phyloP scores from a whole-genome alignment of 192 early-diverging fungal genomes.

The Coemansia sp. region DNA sequence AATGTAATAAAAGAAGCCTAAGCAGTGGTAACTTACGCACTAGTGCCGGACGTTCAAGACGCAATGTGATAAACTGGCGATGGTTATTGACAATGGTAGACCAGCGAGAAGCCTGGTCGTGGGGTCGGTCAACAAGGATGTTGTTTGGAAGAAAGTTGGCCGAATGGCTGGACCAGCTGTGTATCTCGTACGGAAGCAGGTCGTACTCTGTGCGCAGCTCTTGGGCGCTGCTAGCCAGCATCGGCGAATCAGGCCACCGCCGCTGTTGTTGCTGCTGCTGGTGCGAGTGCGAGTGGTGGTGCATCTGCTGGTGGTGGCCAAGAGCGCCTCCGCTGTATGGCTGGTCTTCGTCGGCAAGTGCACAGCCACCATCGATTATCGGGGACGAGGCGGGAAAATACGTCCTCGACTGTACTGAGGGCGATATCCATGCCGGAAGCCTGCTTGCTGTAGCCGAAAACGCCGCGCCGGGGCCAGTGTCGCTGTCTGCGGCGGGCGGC shows the following conservation, averaged over 20 bases:
- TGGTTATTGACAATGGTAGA: conserved; percentile 83
- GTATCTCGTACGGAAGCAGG: conserved; percentile 60
- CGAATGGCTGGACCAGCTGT: conserved; percentile 78
- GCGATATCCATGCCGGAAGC: conserved; percentile 29
- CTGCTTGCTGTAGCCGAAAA: conserved; percentile 2
- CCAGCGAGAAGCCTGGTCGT: conserved; percentile 91
- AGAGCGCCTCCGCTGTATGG: neutral
- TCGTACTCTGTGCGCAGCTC: conserved; percentile 48
- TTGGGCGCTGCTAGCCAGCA: conserved; percentile 7
- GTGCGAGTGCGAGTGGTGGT: no score
- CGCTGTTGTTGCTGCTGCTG: neutral
- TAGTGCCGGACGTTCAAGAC: conserved; percentile 79
- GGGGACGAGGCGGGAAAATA: conserved; percentile 32
- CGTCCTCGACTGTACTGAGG: conserved; percentile 20
- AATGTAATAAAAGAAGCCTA: no score
- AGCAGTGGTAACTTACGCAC: conserved; percentile 61
- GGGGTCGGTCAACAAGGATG: conserved; percentile 77
- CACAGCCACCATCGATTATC: conserved; percentile 18
- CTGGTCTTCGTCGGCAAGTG: neutral
- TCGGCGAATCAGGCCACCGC: neutral
- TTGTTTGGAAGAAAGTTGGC: conserved; percentile 82
- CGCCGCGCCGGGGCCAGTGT: neutral
- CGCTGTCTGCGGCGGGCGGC: neutral
- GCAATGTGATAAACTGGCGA: conserved; percentile 86
- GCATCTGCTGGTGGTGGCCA: no score